A percentile compares a stretch with the other conserved stretches of the same genome.
Conservation (phyloP, 257 asterid genomes). For the Catharanthus roseus region DNA sequence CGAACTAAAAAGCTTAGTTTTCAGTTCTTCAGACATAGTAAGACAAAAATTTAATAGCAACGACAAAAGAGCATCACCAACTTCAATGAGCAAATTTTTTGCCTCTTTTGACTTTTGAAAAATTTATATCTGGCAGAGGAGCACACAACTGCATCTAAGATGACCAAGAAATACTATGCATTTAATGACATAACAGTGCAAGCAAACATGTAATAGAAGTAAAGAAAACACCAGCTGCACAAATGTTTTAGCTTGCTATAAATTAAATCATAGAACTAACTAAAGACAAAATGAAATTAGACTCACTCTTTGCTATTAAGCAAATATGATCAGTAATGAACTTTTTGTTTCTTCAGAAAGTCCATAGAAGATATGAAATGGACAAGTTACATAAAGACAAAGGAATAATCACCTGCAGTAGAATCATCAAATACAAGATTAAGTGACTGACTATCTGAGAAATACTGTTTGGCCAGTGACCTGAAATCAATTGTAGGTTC, state of each 20-base stretch:
- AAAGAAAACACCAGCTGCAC: neutral
- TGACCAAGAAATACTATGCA: neutral
- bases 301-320: neutral
- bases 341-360: neutral
- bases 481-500: slow-evolving; percentile 66
- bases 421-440: slow-evolving; percentile 65
- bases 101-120: neutral
- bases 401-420: slow-evolving; percentile 48
- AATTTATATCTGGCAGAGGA: neutral
- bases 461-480: slow-evolving; percentile 83
- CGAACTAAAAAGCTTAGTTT: neutral
- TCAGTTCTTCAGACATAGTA: neutral
- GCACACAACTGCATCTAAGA: neutral
- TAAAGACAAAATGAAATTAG: neutral
- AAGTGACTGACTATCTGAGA: slow-evolving; percentile 73
- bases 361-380: neutral
- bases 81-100: neutral
- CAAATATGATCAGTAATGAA: neutral
- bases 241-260: neutral
- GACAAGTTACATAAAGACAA: neutral
- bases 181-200: neutral
- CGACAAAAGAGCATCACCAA: neutral
- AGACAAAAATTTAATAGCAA: neutral
- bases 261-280: neutral
- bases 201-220: neutral